Evolutionary conservation across 176 grass and related monocot genomes (phyloP).

Genomic region (Rhynchospora pubera): DNA sequence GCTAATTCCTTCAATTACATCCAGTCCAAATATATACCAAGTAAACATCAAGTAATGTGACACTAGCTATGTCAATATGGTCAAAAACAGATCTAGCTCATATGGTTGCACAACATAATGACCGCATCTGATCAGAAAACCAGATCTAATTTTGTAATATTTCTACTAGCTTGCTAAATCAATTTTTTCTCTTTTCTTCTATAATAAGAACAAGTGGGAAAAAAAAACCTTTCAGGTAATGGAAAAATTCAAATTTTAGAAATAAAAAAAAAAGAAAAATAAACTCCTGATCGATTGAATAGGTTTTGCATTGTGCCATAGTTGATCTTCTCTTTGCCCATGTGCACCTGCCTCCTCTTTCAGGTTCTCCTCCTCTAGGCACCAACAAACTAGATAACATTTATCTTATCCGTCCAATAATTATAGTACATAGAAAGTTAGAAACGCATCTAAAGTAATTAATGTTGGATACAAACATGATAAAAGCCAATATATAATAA

Average conservation of each 20-base stretch:
- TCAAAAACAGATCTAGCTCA: too few species aligned
- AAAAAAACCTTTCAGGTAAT: background rate
- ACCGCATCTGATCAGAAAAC: background rate
- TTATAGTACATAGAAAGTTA: background rate
- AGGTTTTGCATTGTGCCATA: conserved; percentile 12
- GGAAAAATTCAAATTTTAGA: background rate
- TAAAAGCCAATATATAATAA: background rate
- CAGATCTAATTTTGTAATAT: background rate
- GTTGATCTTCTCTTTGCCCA: conserved; percentile 14
- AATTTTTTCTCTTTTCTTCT: background rate
- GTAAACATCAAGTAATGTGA: too few species aligned
- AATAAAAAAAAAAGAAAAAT: background rate
- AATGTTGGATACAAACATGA: background rate
- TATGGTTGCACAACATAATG: background rate
- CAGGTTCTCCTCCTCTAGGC: background rate
- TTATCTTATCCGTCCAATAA: conserved; percentile 5
- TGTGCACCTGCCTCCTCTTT: conserved; percentile 22
- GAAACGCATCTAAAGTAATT: background rate
- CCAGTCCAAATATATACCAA: too few species aligned
- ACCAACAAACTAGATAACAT: background rate
- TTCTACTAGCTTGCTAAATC: background rate
- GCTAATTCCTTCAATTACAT: too few species aligned
- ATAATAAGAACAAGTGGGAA: too few species aligned
- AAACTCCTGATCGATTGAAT: background rate
- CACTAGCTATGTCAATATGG: too few species aligned